Conservation (phyloP, 495 filamentous ascomycete genomes). For the Podospora pseudopauciseta region DNA sequence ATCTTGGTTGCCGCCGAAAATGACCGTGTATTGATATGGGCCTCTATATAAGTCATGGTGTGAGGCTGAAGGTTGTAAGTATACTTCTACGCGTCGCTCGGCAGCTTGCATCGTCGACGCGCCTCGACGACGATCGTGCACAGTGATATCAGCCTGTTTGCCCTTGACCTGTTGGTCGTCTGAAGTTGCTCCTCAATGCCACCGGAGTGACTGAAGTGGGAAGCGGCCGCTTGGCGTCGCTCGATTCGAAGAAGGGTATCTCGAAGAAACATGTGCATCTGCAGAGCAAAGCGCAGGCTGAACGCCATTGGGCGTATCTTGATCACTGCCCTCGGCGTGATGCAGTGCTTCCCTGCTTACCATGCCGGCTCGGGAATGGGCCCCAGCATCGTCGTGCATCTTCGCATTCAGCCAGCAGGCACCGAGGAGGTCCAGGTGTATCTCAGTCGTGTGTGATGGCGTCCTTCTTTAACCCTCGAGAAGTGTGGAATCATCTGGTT, state of each 20-base stretch:
- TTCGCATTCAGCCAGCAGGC: neutral
- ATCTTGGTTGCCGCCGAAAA: neutral
- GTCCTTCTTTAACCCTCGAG: neutral
- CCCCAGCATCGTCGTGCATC: neutral
- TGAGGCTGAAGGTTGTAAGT: neutral
- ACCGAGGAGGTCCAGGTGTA: neutral
- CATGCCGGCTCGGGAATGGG: neutral
- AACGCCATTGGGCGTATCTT: neutral
- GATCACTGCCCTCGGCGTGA: neutral
- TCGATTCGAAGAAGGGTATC: neutral
- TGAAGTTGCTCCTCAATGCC: neutral
- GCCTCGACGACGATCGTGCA: neutral
- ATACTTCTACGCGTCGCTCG: neutral
- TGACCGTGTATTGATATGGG: neutral
- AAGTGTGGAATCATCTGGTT: neutral
- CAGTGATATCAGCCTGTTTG: neutral
- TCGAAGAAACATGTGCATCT: neutral
- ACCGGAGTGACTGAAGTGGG: neutral
- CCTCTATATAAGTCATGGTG: neutral
- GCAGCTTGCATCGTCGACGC: neutral
- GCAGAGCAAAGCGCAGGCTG: neutral
- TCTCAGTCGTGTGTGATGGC: neutral
- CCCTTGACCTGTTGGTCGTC: neutral
- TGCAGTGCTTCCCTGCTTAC: neutral
- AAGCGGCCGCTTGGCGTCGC: neutral